Base-by-base conservation (phyloP, 768 basidiomycete genomes). In the Leccinum subgranulosum region DNA sequence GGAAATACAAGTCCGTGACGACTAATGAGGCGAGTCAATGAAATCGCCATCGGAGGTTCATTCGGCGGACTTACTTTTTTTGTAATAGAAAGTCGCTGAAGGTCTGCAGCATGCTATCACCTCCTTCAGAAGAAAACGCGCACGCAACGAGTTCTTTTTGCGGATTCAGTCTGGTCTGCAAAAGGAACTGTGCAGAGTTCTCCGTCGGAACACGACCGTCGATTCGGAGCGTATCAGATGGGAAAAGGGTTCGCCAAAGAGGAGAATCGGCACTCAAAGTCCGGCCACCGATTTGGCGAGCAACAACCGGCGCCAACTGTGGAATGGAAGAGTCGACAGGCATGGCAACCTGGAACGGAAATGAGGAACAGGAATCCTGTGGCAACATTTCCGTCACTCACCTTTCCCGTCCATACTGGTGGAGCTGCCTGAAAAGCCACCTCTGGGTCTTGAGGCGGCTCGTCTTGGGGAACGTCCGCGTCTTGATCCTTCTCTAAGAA, bases 1-100 rank as follows among this genome's bases (percentile, higher is more conserved):
- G 92, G 92, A 61, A 93, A 92, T 19, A 92, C 82, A 21, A 94
- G 79, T 10, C 89, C 92, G 68, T 94, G 90, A 21, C 92, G 92
- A 52, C 92, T 94, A 70, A 58, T 59, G 46, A 60, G 12, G 27
- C 12, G 31, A 3, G 39, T 68, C 33, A 56, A 29, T 63, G 45
- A 57, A 53, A n/a, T n/a, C 51, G 56, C 2, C 33, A 54, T 55
- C 60, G 46, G 39, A 60, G 19, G 50, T 61, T 33, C 51, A 49
- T 47, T 45, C 25, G 23, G 53, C 36, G 63, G 53, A 75, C 85
- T 56, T 66, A 92, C 91, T 82, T 82, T 77, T 91, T 92, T 1
- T 79, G 79, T 36, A 86, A 78, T 51, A 94, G 75, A 60, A 88
- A 90, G 49, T 86, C 83, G 39, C 81, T 81, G 25, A 91, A 73